Base-by-base conservation (phyloP, 78 protist genomes). In the Chrysochromulina tobinii region DNA sequence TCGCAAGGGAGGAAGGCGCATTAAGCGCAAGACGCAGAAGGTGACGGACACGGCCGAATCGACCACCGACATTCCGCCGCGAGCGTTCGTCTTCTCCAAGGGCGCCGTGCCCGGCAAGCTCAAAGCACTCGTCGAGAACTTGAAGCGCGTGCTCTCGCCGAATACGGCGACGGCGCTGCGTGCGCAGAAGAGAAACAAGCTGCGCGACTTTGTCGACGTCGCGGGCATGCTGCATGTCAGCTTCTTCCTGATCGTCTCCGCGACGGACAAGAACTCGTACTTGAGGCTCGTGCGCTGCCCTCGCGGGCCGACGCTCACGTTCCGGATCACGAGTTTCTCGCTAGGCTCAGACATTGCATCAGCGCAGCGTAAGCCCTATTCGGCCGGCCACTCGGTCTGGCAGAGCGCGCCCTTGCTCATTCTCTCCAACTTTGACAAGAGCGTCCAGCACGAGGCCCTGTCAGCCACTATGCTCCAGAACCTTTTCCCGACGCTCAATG, bases 71-170 rank as follows among this genome's bases (percentile, higher is more conserved):
- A 2, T 4, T 3, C 20, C 27, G 14, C 83, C 90, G 50, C 75
- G 90, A n/a, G 17, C 86, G 14, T 87, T 87, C 55, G 90, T 87
- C 48, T 87, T 87, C 79, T 1, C 83, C 38, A 87, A 87, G 59
- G 90, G 90, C 0, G 11, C 20, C 48, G 81, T 6, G 3, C n/a
- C 61, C 3, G 57, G 84, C 4, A 7, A 50, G 11, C 50, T 87
- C 61, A 59, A 23, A 25, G 90, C 67, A 75, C 79, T 87, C 48
- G n/a, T 17, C 90, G 38, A 58, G 14, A 61, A 87, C 59, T 38
- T 87, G 23, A 87, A 87, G 61, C 15, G 18, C 48, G 14, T 68
- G 61, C 64, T 87, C 48, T 53, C 59, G 61, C 90, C 90, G 12
- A 53, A 87, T 17, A 87, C 90, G 50, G 90, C 90, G n/a, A 2